Percentiles rank a stretch among this genome's conserved stretches.
These are phyloP conservation scores for Hypholoma sublateritium DNA, from an alignment of 768 basidiomycete species.

Conservation along the genomic window DNA sequence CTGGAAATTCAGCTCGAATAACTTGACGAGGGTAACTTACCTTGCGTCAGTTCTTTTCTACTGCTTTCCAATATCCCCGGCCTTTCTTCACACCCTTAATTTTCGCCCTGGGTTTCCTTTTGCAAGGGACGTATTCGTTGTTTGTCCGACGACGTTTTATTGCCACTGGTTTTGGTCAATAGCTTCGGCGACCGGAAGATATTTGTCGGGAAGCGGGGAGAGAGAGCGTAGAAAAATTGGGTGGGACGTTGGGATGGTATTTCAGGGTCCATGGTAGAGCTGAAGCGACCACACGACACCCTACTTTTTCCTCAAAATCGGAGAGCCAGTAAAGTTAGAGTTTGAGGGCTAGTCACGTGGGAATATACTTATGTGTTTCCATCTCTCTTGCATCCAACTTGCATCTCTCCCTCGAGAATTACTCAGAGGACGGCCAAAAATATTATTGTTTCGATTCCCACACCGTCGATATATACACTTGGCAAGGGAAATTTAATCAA, in stretches of 20 bases:
- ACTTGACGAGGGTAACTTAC: too few relatives aligned
- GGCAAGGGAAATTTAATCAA: slow-evolving; percentile 9
- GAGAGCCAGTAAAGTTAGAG: slow-evolving; percentile 19
- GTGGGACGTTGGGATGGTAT: background rate
- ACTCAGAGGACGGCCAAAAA: background rate
- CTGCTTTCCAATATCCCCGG: too few relatives aligned
- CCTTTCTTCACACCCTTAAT: too few relatives aligned
- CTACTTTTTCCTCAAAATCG: background rate
- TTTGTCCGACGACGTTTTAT: too few relatives aligned
- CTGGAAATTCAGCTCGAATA: too few relatives aligned
- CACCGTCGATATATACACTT: background rate
- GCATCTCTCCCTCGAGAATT: background rate
- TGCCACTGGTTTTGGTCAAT: too few relatives aligned
- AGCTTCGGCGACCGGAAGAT: too few relatives aligned
- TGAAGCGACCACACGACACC: background rate
- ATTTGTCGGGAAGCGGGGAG: background rate
- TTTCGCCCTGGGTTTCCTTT: too few relatives aligned
- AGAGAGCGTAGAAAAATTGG: background rate
- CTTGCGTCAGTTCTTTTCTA: too few relatives aligned
- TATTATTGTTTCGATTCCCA: background rate
- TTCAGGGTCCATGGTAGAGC: background rate
- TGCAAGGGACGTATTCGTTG: too few relatives aligned
- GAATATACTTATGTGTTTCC: background rate
- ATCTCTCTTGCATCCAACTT: too few relatives aligned
- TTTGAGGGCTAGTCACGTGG: slow-evolving; percentile 17